Base-by-base conservation (phyloP, 2,329 filamentous ascomycete species). In the Trichoderma citrinoviride region DNA sequence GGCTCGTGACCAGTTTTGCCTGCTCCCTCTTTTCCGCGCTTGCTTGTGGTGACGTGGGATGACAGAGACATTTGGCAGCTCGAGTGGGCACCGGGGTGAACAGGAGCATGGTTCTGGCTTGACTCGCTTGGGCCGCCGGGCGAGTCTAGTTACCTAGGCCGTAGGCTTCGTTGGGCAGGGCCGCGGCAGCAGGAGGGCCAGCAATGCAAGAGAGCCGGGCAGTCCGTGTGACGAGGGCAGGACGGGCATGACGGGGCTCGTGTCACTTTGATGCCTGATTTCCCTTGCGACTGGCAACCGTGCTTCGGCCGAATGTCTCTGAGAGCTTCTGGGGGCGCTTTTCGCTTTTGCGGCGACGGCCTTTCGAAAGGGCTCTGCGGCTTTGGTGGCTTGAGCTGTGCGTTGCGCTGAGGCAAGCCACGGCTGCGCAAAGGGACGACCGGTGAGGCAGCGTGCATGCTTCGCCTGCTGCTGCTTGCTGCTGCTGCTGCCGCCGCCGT, bases 261-360 rank as follows among this genome's bases (percentile, higher is more conserved):
- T 62, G 60, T 62, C 60, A 62, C 60, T 29, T 46, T 62, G 60
- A 54, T 62, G 60, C 60, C 60, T 62, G 60, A 62, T 54, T 62
- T 47, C 46, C 14, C 60, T 23, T 37, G 33, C 33, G 12, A 37
- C 12, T 37, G 33, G 47, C 47, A 27, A 41, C 55, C 23, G 60
- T 29, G n/a, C 33, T 37, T 27, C 19, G 46, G 54, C 33, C 33
- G 33, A 37, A 37, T 3, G 33, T 37, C 33, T 37, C 33, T 14
- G 12, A 37, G 12, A 37, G 12, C 12, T 37, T 37, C 33, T 37
- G 7, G 41, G 27, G 37, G 19, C 25, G 47, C 40, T 33, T 61
- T 61, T 41, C 50, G n/a, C 7, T 52, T 52, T 43, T 40, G 46
- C 33, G 37, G 33, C 29, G 46, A 50, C 57, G 21, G 57, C 46